Base-by-base conservation (phyloP, 148 eudicot species). In the Bassia scoparia region DNA sequence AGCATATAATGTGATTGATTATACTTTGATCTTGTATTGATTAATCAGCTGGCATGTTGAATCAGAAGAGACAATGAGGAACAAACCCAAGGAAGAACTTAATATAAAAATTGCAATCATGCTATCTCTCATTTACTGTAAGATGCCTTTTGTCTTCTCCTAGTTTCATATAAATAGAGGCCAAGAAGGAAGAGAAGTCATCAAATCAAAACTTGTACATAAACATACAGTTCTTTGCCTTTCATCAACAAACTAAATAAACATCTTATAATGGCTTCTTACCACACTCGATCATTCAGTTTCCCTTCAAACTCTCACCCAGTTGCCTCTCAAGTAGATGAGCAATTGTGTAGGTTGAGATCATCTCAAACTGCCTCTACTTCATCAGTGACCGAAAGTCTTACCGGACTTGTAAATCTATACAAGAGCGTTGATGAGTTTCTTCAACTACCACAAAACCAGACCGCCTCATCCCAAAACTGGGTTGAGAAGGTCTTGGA, bases 351-450 rank as follows among this genome's bases (percentile, higher is more conserved):
- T 14, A 41, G 46, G 12, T 41, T 41, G 46, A 41, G 46, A 11
- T 41, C 46, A 41, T 41, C 46, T 41, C 46, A 41, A 41, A 14
- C 46, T 41, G 46, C 12, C 70, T 83, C 82, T 0, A 52, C 82
- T 5, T 77, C 80, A 29, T 61, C 74, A 9, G 13, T 81, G 27
- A 75, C 67, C 63, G 17, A 69, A 27, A 77, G 62, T 27, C 76
- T 83, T 52, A 13, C 27, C n/a, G 56, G 52, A 38, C 76, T 78
- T 65, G 69, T 55, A 48, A 59, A 78, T 29, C 59, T 81, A 26
- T 76, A 81, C 11, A 49, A 61, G 14, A 52, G 61, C 16, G 75
- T 81, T 35, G 78, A 72, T 46, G 82, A 81, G 58, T 69, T 84
- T 53, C 76, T 84, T 3, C 71, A 63, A 30, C 53, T 76, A 59